Conservation (phyloP, 257 asterid genomes). For the Petunia secreta region DNA sequence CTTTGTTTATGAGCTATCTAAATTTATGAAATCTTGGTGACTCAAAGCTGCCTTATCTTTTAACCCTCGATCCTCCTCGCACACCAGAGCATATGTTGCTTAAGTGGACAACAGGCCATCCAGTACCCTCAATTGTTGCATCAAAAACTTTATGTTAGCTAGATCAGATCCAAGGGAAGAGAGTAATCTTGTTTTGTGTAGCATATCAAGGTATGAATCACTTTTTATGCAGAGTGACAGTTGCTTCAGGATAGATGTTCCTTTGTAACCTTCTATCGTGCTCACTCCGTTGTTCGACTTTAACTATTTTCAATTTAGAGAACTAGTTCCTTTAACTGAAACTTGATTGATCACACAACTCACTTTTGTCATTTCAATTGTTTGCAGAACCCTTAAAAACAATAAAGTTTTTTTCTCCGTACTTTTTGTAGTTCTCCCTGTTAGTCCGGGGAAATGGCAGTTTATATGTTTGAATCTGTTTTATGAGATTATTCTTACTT, state of each 20-base stretch:
- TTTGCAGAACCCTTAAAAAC: not conserved
- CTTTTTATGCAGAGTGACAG: not conserved
- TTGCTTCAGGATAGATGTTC: not conserved
- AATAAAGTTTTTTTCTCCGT: not conserved
- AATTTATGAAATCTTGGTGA: constrained; percentile 64
- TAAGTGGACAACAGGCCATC: constrained; percentile 88
- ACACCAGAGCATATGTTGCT: constrained; percentile 62
- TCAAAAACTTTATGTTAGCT: constrained; percentile 73
- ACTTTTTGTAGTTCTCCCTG: not conserved
- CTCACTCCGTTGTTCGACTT: not conserved
- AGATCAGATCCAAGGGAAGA: constrained; percentile 77
- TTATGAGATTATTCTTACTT: not conserved
- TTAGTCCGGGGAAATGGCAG: not conserved
- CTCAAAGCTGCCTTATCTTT: constrained; percentile 63
- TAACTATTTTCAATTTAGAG: not conserved
- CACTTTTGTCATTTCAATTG: not conserved
- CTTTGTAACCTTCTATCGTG: not conserved
- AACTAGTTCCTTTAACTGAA: not conserved
- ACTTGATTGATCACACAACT: not conserved
- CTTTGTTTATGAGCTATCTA: not conserved
- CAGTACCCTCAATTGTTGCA: constrained; percentile 89
- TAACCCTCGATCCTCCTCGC: constrained; percentile 76
- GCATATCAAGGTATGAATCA: constrained; percentile 75
- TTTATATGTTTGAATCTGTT: not conserved
- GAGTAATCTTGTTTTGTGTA: constrained; percentile 92